These are phyloP conservation scores for Penicillium steckii DNA, from an alignment of 495 filamentous ascomycete species.

Conservation along the genomic window DNA sequence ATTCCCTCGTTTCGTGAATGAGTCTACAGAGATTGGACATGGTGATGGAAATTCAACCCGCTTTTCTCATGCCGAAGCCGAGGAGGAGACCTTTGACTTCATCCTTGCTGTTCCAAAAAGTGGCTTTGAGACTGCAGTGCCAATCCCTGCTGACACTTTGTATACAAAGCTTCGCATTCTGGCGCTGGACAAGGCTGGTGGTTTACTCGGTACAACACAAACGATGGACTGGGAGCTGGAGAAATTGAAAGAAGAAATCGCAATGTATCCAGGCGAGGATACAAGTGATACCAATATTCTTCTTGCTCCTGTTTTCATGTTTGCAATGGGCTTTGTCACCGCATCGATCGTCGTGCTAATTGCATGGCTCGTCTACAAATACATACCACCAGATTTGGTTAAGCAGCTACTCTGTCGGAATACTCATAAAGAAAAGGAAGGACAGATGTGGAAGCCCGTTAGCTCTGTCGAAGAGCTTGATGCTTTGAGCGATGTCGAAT, in stretches of 20 bases:
- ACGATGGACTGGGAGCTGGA: constrained; percentile 13
- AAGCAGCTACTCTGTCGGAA: not conserved
- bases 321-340: constrained; percentile 13
- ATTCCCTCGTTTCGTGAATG: constrained; percentile 3
- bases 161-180: constrained; percentile 13
- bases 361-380: constrained; percentile 7
- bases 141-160: constrained; percentile 11
- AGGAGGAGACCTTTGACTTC: constrained; percentile 14
- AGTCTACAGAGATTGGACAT: not conserved
- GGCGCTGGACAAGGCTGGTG: constrained; percentile 11
- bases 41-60: not conserved
- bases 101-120: constrained; percentile 26
- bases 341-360: constrained; percentile 6
- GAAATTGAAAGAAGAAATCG: constrained; percentile 7
- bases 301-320: not conserved
- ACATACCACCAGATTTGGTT: not conserved
- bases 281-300: not conserved
- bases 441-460: not conserved
- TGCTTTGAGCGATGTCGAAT: constrained; percentile 12
- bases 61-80: not conserved
- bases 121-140: constrained; percentile 35
- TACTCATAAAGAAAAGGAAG: not conserved
- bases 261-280: constrained; percentile 3
- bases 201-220: constrained; percentile 1
- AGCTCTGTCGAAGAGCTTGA: constrained; percentile 7